A percentile compares a stretch with the other conserved stretches of the same genome.
Evolutionary conservation across 2,329 filamentous ascomycete genomes (phyloP).

Genomic region (Pyricularia pennisetigena): DNA sequence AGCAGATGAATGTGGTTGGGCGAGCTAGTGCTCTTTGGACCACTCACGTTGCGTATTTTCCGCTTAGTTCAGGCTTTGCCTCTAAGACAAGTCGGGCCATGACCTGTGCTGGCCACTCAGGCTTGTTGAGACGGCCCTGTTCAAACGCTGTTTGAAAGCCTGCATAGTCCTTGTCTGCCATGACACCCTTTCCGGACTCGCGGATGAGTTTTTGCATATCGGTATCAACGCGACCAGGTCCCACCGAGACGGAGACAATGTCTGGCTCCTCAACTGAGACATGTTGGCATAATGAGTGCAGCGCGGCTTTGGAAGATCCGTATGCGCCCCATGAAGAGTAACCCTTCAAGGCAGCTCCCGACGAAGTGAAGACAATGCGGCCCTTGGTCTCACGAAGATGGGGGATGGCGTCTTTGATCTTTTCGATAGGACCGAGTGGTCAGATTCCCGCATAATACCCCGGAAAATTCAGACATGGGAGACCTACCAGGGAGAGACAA

Average conservation of each 20-base stretch:
- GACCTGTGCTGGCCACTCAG: slow-evolving; percentile 77
- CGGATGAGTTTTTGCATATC: slow-evolving; percentile 82
- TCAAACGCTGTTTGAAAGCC: slow-evolving; percentile 61
- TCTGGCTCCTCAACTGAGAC: slow-evolving; percentile 67
- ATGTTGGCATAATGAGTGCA: slow-evolving; percentile 70
- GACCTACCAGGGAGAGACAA: slow-evolving; percentile 59
- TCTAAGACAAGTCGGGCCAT: slow-evolving; percentile 69
- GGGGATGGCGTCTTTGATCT: slow-evolving; percentile 64
- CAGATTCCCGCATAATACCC: not conserved
- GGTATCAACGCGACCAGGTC: slow-evolving; percentile 78
- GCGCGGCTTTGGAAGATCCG: slow-evolving; percentile 70
- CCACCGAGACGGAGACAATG: slow-evolving; percentile 61
- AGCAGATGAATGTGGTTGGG: not conserved
- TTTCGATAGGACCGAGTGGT: not conserved
- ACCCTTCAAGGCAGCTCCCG: slow-evolving; percentile 58
- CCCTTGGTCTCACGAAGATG: slow-evolving; percentile 60
- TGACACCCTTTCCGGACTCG: slow-evolving; percentile 40
- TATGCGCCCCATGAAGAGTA: slow-evolving; percentile 74
- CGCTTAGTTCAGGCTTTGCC: slow-evolving; percentile 58
- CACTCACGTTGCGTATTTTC: slow-evolving; percentile 63
- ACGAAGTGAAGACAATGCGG: slow-evolving; percentile 68
- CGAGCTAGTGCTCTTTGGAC: not conserved
- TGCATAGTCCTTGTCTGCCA: slow-evolving; percentile 49
- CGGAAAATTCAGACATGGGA: not conserved
- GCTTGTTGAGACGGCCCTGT: slow-evolving; percentile 62